A percentile compares a stretch with the other conserved stretches of the same genome.
These are phyloP conservation scores for Verbena officinalis DNA, from an alignment of 257 asterid genomes.

Conservation along the genomic window DNA sequence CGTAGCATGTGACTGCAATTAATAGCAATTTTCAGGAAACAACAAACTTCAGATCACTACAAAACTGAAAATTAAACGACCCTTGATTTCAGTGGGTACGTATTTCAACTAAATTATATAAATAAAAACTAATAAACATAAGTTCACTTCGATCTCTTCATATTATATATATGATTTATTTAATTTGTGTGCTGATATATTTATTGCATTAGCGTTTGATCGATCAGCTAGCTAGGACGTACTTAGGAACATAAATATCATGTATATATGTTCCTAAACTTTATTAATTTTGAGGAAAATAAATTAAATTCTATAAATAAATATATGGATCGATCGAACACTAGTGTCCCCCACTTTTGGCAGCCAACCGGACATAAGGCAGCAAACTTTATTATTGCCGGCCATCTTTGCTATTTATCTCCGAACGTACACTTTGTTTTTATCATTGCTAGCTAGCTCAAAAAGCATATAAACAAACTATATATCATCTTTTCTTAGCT, in stretches of 20 bases:
- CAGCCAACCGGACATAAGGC: conserved; percentile 36
- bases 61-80: background rate
- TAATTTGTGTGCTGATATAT: background rate
- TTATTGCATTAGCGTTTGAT: background rate
- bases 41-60: conserved; percentile 18
- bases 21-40: conserved; percentile 18
- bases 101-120: background rate
- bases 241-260: background rate
- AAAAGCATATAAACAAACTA: conserved; percentile 22
- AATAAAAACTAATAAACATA: too few relatives aligned
- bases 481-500: conserved; percentile 7
- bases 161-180: background rate
- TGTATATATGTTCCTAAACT: too few relatives aligned
- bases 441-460: conserved; percentile 15
- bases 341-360: conserved; percentile 38
- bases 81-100: conserved; percentile 1
- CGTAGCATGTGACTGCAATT: conserved; percentile 47
- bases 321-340: too few relatives aligned
- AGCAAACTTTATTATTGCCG: conserved; percentile 39
- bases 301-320: too few relatives aligned
- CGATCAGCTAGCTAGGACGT: too few relatives aligned
- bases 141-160: too few relatives aligned
- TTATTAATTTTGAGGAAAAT: background rate
- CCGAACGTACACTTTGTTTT: conserved; percentile 26
- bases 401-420: conserved; percentile 35